Base-by-base conservation (phyloP, 192 early-diverging fungal species). In the Entomortierella beljakovae region DNA sequence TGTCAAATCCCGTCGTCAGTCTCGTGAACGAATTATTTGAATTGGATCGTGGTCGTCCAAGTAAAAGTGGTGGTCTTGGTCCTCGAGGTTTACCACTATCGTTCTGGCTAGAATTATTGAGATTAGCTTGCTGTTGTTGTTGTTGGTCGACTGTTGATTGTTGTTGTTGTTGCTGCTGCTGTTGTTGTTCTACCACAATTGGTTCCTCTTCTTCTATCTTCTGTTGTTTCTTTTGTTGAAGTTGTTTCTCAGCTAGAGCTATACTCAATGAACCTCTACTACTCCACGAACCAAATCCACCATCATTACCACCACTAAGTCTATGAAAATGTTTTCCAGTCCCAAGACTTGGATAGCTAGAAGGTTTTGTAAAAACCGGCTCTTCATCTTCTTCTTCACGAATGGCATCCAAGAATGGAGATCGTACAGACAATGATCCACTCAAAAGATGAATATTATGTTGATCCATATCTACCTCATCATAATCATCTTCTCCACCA, bases 311-410 rank as follows among this genome's bases (percentile, higher is more conserved):
- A 11, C 49, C 37, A 23, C 61, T 69, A 2, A 55, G 52, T 5
- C 75, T 54, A 2, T 79, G 68, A 10, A 70, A 28, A 51, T 64
- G 68, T 22, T 51, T 25, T 22, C 66, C 67, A 9, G 55, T 51
- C 2, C 68, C 68, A 0, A 79, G 57, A 51, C 49, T 79, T 54
- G 75, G 75, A 42, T 79, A 79, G 42, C 75, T 79, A 1, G 75
- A 79, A 0, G 75, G 75, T n/a, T 79, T 79, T 42, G 75, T 57
- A 32, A 79, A 70, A 1, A 56, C 67, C 3, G 75, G 75, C 25
- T 70, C 75, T 28, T 79, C 75, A n/a, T 79, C 75, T 16, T 79
- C 75, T 37, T 79, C 75, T 54, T 79, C 75, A 9, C 75, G 75
- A 33, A 79, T 79, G 11, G 67, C 75, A 48, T 79, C 75, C 33